Evolutionary conservation across 768 basidiomycete genomes (phyloP).

Genomic region (Podaxis pistillaris): DNA sequence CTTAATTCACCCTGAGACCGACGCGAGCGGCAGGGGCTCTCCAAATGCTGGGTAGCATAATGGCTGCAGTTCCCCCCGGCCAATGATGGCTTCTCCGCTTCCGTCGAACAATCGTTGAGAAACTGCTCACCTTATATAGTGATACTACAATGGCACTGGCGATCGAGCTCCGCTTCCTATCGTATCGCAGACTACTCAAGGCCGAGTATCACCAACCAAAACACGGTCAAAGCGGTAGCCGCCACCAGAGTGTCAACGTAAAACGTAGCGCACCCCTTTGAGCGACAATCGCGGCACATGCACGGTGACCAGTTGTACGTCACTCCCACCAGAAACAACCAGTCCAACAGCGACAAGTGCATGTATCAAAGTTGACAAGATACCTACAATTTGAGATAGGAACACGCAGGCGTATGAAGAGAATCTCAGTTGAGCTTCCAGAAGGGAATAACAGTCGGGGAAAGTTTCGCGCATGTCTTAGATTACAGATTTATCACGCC

Average conservation of each 20-base stretch:
- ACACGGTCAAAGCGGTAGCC: not conserved
- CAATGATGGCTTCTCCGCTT: not conserved
- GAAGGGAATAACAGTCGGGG: not conserved
- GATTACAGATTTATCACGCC: slow-evolving; percentile 9
- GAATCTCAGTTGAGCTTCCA: slow-evolving; percentile 1
- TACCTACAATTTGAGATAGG: slow-evolving; percentile 1
- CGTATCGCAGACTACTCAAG: not conserved
- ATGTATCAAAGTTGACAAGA: not conserved
- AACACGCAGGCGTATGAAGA: slow-evolving; percentile 1
- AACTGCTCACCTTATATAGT: not conserved
- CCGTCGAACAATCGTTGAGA: not conserved
- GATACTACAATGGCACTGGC: not conserved
- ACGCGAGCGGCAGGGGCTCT: too few species aligned
- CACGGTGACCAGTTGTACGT: slow-evolving; percentile 9
- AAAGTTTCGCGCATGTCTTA: slow-evolving; percentile 11
- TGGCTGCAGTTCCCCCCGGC: too few species aligned
- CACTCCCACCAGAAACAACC: slow-evolving; percentile 1
- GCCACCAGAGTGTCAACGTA: not conserved
- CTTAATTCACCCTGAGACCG: too few species aligned
- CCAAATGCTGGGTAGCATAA: too few species aligned
- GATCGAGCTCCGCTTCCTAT: not conserved
- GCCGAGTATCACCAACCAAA: not conserved
- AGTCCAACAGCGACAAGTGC: not conserved
- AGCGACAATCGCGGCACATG: not conserved
- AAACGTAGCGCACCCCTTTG: not conserved